Base-by-base conservation (phyloP, 2,329 filamentous ascomycete species). In the Didymella sp. region DNA sequence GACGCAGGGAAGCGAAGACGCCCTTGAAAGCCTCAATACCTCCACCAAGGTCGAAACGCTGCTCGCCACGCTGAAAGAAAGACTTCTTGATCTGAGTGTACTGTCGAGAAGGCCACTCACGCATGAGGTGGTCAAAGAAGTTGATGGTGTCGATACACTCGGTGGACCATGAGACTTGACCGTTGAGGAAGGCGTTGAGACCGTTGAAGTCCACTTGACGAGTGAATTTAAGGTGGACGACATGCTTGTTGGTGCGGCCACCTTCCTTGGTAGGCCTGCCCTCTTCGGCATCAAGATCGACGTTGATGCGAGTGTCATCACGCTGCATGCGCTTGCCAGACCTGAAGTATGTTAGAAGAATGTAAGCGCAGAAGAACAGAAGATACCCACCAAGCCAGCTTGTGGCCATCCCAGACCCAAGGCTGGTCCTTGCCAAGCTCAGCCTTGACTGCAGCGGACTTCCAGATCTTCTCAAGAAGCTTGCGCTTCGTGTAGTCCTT, bases 71-170 rank as follows among this genome's bases (percentile, higher is more conserved):
- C 35, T 86, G 79, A 76, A 96, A 98, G 72, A 96, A 96, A 7
- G 88, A 91, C 12, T 93, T 87, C 75, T 92, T 94, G 75, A 97
- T 89, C 0, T 86, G 77, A 0, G 88, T 81, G 67, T 91, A 86
- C 2, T 81, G 78, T 67, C 86, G 78, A 0, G 88, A 88, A 0
- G 95, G 92, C n/a, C 79, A 82, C 74, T 96, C 87, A 4, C 95
- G 90, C 52, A 99, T 81, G 7, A 94, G 80, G 71, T 99, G 95
- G 62, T 99, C 95, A 4, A 97, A 80, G 70, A 97, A 97, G 72
- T 90, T 96, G 75, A 98, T 85, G 13, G 90, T 88, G 69, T 95
- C 90, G 7, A 94, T 82, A 19, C 94, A 87, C 19, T 82, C 78
- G 33, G 85, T 85, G 1, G 61, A 62, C 69, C 72, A 75, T 3